These are phyloP conservation scores for Phycomyces nitens DNA, from an alignment of 192 early-diverging fungal genomes.

Conservation along the genomic window DNA sequence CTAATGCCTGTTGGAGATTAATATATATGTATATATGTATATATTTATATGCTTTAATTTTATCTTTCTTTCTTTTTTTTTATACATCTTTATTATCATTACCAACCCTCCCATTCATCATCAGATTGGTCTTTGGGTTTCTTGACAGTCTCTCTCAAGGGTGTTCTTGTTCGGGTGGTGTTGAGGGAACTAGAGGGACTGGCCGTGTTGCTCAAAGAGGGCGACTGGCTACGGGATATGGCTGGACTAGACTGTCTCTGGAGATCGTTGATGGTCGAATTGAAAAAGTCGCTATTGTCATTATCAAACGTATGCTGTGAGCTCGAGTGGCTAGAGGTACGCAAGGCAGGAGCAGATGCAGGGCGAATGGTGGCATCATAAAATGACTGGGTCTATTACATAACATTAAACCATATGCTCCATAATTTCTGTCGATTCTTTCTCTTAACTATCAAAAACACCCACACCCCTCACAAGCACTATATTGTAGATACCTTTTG, in stretches of 20 bases:
- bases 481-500: constrained; percentile 42
- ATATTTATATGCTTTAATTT: neutral
- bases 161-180: constrained; percentile 25
- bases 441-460: neutral
- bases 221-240: constrained; percentile 24
- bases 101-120: constrained; percentile 42
- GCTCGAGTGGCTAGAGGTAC: constrained; percentile 7
- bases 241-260: constrained; percentile 23
- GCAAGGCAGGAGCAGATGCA: neutral
- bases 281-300: constrained; percentile 36
- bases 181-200: constrained; percentile 12
- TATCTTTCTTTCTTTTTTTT: neutral
- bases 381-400: constrained; percentile 15
- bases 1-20: too few species aligned
- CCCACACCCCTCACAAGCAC: neutral
- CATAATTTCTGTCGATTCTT: neutral
- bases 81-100: neutral
- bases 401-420: constrained; percentile 1
- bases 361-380: constrained; percentile 5
- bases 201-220: constrained; percentile 12
- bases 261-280: constrained; percentile 30
- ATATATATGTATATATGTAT: neutral
- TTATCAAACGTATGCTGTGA: constrained; percentile 8
- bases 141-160: constrained; percentile 20
- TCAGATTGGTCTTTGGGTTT: constrained; percentile 26